Base-by-base conservation (phyloP, 2,329 filamentous ascomycete species). In the Talaromyces verruculosus region DNA sequence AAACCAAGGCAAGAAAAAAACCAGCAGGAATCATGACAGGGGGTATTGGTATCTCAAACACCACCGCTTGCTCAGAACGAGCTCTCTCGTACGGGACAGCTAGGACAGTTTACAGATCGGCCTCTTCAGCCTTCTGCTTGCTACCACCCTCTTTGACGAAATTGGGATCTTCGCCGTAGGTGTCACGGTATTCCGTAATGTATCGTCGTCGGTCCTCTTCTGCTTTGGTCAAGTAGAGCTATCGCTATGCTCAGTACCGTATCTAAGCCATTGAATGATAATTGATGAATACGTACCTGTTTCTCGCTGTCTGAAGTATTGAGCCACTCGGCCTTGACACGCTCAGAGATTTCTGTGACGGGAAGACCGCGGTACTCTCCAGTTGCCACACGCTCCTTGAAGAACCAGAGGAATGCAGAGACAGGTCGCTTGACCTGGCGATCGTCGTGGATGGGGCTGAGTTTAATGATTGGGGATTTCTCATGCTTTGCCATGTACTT, bases 321-420 rank as follows among this genome's bases (percentile, higher is more conserved):
- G 19, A 69, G 71, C 74, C 73, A 78, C 63, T 75, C 72, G 11
- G 68, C 63, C 5, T 64, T 61, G 33, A 71, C 62, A 8, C 64
- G 68, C 6, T 49, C 7, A 19, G 51, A 17, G n/a, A 67, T 62
- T 2, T 88, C 84, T 0, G 3, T 1, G 0, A 78, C 0, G 0
- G 63, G 7, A 65, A 87, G 80, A 57, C 81, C 76, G 65, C 80
- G 81, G 64, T 86, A 80, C 61, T 88, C 87, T 22, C 82, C 83
- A 55, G 77, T 81, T 1, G 67, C 68, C 5, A 71, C 67, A 63
- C 85, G 80, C 13, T 85, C 84, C 30, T 64, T 70, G 49, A 67
- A 39, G 75, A 85, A 90, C 4, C 71, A 64, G 0, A 78, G 28
- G 68, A 77, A 87, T 0, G 82, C 15, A 3, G n/a, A 71, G 0